Evolutionary conservation across 2,329 filamentous ascomycete genomes (phyloP).

Genomic region (Aureobasidium leucospermi): DNA sequence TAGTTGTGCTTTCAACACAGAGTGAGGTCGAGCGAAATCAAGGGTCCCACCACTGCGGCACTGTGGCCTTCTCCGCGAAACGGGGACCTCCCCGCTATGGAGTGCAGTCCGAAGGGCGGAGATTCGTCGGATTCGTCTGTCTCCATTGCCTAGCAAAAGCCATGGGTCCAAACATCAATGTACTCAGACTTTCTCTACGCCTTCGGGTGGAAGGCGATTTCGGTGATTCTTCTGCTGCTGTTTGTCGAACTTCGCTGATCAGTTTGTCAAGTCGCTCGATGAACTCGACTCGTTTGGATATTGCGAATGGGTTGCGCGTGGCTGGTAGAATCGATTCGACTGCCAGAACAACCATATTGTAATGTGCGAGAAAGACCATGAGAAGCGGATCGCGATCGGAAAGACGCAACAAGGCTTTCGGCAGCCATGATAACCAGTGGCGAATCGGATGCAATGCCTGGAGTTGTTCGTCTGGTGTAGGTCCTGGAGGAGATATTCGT

Average conservation of each 20-base stretch:
- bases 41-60: conserved; percentile 4
- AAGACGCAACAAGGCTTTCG: background rate
- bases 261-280: conserved; percentile 2
- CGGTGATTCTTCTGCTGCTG: background rate
- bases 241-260: background rate
- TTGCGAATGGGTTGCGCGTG: background rate
- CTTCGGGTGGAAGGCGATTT: background rate
- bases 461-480: background rate
- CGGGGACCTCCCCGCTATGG: background rate
- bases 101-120: background rate
- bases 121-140: background rate
- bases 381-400: background rate
- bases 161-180: conserved; percentile 3
- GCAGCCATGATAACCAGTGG: conserved; percentile 7
- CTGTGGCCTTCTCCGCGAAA: background rate
- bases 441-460: conserved; percentile 10
- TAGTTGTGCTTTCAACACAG: background rate
- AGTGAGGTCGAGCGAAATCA: background rate
- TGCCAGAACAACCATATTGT: conserved; percentile 9
- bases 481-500: conserved; percentile 5
- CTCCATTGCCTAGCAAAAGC: conserved; percentile 3
- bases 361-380: conserved; percentile 6
- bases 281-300: background rate
- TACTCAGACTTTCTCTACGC: background rate
- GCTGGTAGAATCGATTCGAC: conserved; percentile 6